Percentiles rank a stretch among this genome's conserved stretches.
Conservation (phyloP, 2,329 filamentous ascomycete species). For the Lachnellula cervina region DNA sequence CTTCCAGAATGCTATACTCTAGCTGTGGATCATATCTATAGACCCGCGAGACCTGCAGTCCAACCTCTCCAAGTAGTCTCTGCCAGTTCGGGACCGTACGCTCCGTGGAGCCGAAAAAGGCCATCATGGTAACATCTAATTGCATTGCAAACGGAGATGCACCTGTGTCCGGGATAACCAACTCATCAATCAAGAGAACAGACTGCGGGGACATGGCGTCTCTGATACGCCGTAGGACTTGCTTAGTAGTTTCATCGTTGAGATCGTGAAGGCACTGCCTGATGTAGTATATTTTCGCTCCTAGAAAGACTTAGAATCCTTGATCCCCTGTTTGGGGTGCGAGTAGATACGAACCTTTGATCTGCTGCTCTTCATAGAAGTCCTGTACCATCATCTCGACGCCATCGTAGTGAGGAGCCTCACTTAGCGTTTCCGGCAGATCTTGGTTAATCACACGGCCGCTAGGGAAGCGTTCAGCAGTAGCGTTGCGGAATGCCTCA, state of each 20-base stretch:
- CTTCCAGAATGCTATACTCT: constrained; percentile 1
- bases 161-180: not conserved
- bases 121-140: constrained; percentile 5
- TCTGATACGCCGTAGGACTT: not conserved
- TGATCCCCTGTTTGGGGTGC: not conserved
- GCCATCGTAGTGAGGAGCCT: not conserved
- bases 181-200: constrained; percentile 1
- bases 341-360: not conserved
- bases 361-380: not conserved
- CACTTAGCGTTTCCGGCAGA: not conserved
- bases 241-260: not conserved
- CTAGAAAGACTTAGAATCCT: not conserved
- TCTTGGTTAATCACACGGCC: not conserved
- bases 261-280: constrained; percentile 23
- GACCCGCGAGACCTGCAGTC: not conserved
- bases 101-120: not conserved
- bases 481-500: not conserved
- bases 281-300: not conserved
- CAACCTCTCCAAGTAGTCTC: not conserved
- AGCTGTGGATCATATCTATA: not conserved
- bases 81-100: not conserved
- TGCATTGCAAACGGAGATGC: not conserved
- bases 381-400: not conserved
- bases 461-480: not conserved
- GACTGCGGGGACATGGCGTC: constrained; percentile 1